Evolutionary conservation across 441 rosid species (phyloP), one percentile per base, ranked within the genome.

Genomic region (Gossypium aridum): DNA sequence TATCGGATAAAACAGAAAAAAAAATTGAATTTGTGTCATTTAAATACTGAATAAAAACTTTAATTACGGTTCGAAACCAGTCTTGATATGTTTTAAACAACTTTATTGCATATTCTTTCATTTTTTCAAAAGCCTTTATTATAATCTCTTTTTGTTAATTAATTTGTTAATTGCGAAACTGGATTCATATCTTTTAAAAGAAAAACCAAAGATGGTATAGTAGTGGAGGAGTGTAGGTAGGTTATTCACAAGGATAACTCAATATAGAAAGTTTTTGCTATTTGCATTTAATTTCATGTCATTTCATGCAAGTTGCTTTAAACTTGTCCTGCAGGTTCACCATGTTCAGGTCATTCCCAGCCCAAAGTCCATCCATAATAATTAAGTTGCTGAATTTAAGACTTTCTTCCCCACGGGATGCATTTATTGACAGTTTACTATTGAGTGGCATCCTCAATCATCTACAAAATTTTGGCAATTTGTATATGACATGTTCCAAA

Each of bases 281-380:
- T 14, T 26, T 37, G 66, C 5, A 37, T 37, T 62, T 31, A 45
- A 31, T 73, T 45, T 31, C 45, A 49, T 39, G 62, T 73, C 55
- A 25, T 64, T 49, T 60, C 62, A 66, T 66, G 75, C 76, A 77
- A 77, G 62, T 75, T 75, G 77, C 8, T 14, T 12, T 13, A 65
- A 20, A 26, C 34, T 65, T 62, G 73, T 77, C 19, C 39, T 7
- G 59, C 22, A 64, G 26, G 70, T 19, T 37, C 51, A 64, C 53
- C 53, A 14, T 25, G 56, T 67, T 25, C 31, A 23, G 28, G 39
- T 47, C 31, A 22, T 23, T 47, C 37, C 17, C 3, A 23, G 23
- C 19, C 71, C 37, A 49, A 23, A 19, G 62, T 57, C 28, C 4
- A 28, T 23, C 13, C 71, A 6, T 20, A 13, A 43, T 19, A 65